phyloP scores from a whole-genome alignment of 805 yeast genomes.

The Yueomyces sinensis region DNA sequence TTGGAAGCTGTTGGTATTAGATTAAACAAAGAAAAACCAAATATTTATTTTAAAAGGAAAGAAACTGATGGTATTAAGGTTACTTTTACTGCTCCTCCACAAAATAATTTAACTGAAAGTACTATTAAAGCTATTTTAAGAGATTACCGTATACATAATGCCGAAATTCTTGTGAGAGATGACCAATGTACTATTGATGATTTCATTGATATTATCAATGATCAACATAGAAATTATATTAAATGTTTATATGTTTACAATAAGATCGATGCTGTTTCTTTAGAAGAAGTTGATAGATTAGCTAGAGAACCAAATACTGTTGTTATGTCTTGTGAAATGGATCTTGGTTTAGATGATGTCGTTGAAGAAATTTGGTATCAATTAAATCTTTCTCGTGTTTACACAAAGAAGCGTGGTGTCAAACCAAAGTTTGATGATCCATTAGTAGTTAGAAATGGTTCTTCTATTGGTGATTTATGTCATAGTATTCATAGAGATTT shows the following conservation, averaged over 20 bases:
- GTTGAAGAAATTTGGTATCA: conserved; percentile 91
- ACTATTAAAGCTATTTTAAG: conserved; percentile 63
- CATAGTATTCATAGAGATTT: conserved; percentile 87
- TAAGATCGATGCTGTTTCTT: conserved; percentile 87
- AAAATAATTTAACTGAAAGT: conserved; percentile 59
- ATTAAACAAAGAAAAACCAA: conserved; percentile 69
- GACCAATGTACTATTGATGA: conserved; percentile 86
- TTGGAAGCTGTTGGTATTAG: conserved; percentile 90
- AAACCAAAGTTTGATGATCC: conserved; percentile 79
- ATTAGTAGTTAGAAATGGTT: conserved; percentile 70
- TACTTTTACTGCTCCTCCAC: conserved; percentile 70
- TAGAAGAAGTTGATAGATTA: conserved; percentile 85
- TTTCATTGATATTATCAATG: conserved; percentile 82
- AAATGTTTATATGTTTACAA: conserved; percentile 90
- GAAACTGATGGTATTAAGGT: conserved; percentile 87
- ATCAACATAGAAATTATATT: conserved; percentile 73
- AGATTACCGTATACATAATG: conserved; percentile 84
- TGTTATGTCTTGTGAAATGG: conserved; percentile 86
- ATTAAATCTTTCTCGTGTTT: conserved; percentile 63
- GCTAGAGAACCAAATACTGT: conserved; percentile 89
- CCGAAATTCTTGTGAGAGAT: conserved; percentile 84
- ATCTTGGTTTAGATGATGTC: conserved; percentile 74
- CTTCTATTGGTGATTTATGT: conserved; percentile 78
- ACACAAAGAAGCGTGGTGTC: conserved; percentile 78
- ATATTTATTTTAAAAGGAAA: conserved; percentile 60